Base-by-base conservation (phyloP, 2,329 filamentous ascomycete genomes). In the Fusarium setosum region DNA sequence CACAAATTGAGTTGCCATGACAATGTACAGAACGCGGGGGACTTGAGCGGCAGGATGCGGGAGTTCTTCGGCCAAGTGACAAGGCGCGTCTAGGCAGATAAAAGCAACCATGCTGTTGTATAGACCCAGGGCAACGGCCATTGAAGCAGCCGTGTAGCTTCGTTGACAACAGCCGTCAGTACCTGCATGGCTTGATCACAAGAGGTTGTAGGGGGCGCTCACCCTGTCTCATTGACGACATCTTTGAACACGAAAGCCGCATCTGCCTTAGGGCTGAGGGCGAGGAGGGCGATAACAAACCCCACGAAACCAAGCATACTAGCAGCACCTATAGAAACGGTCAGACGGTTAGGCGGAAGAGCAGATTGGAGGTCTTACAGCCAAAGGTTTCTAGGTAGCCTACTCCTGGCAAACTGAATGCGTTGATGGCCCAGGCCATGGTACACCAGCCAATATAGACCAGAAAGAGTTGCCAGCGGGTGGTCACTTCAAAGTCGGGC, bases 261-360 rank as follows among this genome's bases (percentile, higher is more conserved):
- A 13, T 29, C 23, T 8, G 48, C 48, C 32, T 51, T 51, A 15
- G 32, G 32, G 15, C 18, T 34, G 15, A n/a, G 15, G 11, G 23
- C 48, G 26, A 51, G 48, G 15, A 51, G 48, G 4, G 48, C 24
- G 9, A 51, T 40, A 11, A 37, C 35, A 20, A 37, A 57, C 11
- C 29, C 47, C n/a, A 51, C 21, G 17, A 57, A 57, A 3, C 54
- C 54, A 12, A 57, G n/a, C n/a, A n/a, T n/a, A n/a, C n/a, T n/a
- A n/a, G n/a, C n/a, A n/a, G n/a, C n/a, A n/a, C n/a, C n/a, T n/a
- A n/a, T n/a, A n/a, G n/a, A n/a, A n/a, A n/a, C n/a, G n/a, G n/a
- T n/a, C n/a, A n/a, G n/a, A n/a, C n/a, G n/a, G n/a, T n/a, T n/a
- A n/a, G n/a, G n/a, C n/a, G n/a, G n/a, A n/a, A n/a, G n/a, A n/a